Conservation (phyloP, 768 basidiomycete species). For the Lactifluus subvellereus region DNA sequence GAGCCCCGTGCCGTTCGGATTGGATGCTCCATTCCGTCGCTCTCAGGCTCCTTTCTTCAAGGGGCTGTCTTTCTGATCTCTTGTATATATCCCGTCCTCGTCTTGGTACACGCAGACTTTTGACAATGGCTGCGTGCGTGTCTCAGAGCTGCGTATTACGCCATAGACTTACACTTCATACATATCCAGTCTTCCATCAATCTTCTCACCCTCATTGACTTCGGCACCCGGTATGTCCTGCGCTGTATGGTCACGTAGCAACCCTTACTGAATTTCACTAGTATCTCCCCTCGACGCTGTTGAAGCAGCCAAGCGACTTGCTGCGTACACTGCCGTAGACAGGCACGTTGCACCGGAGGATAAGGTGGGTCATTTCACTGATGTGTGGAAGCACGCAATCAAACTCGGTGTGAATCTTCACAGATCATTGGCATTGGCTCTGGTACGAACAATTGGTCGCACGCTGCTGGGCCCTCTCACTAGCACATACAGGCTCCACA, state of each 20-base stretch:
- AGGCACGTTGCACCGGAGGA: constrained; percentile 77
- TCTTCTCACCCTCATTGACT: constrained; percentile 5
- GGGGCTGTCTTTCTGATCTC: neutral
- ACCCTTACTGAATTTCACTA: neutral
- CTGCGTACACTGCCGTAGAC: constrained; percentile 94
- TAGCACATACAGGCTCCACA: constrained; percentile 60
- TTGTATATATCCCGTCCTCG: neutral
- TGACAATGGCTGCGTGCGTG: constrained; percentile 14
- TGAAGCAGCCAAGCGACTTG: constrained; percentile 82
- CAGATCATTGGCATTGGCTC: constrained; percentile 88
- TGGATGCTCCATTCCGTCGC: neutral
- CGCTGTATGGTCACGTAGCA: neutral
- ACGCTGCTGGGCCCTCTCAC: neutral
- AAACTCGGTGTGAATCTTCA: neutral
- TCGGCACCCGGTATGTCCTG: constrained; percentile 1
- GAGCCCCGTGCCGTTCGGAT: constrained; percentile 12
- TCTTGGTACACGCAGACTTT: neutral
- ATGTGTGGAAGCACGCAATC: constrained; percentile 1
- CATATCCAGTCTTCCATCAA: neutral
- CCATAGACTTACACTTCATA: neutral
- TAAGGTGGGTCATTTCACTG: constrained; percentile 46
- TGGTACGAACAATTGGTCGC: constrained; percentile 37
- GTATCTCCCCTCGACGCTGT: constrained; percentile 40
- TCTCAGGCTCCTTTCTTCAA: constrained; percentile 10
- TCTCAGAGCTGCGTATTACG: neutral